These are phyloP conservation scores for Phytopythium oedochilum DNA, from an alignment of 352 stramenopile species.

Conservation along the genomic window DNA sequence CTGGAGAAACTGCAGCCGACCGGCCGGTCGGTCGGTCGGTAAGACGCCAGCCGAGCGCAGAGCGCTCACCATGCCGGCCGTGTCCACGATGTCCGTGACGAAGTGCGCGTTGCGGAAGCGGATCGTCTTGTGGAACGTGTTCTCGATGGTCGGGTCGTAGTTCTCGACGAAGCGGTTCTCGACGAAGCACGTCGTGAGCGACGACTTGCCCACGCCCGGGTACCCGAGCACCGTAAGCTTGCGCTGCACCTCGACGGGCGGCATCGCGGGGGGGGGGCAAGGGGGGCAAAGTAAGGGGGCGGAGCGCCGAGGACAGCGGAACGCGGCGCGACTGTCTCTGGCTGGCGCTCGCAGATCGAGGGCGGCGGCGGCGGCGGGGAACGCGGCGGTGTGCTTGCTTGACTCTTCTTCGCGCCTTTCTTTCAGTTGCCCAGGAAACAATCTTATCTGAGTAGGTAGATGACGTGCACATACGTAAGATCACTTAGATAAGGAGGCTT, in stretches of 20 bases:
- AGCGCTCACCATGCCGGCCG: conserved; percentile 88
- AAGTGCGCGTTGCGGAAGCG: conserved; percentile 96
- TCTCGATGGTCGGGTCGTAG: conserved; percentile 97
- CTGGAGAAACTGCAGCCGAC: too few relatives aligned
- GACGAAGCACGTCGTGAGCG: conserved; percentile 93
- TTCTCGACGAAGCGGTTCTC: conserved; percentile 90
- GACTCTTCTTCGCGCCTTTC: conserved; percentile 2
- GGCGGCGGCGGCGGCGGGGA: background rate
- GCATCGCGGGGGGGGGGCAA: background rate
- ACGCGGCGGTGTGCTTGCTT: background rate
- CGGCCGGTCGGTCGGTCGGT: too few relatives aligned
- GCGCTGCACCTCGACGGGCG: conserved; percentile 90
- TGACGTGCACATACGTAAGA: too few relatives aligned
- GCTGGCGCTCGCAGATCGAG: background rate
- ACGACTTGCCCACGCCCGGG: conserved; percentile 94
- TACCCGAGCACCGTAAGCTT: conserved; percentile 95
- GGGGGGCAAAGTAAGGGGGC: background rate
- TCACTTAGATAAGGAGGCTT: too few relatives aligned
- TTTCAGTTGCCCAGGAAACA: too few relatives aligned
- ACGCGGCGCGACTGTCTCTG: background rate
- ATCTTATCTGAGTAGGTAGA: too few relatives aligned
- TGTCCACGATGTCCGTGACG: conserved; percentile 96
- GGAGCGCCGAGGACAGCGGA: too few relatives aligned
- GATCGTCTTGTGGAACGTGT: conserved; percentile 96
- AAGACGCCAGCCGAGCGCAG: too few relatives aligned